phyloP scores from a whole-genome alignment of 768 basidiomycete species.

The Rhodosporidiobolus odoratus region DNA sequence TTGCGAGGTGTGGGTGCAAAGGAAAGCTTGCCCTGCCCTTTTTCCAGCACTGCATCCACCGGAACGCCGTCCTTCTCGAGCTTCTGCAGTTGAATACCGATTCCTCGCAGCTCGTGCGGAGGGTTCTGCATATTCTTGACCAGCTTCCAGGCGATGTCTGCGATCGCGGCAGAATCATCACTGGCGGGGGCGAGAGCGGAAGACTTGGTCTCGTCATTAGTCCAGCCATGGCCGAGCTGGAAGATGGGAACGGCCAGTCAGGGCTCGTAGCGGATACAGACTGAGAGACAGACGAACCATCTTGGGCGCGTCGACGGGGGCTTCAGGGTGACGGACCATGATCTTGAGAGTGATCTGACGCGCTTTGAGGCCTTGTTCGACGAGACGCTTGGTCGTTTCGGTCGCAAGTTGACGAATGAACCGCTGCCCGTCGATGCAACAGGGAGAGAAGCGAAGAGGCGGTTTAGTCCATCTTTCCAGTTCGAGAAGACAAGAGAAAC shows the following conservation, averaged over 20 bases:
- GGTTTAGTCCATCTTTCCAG: background rate
- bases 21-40: slow-evolving; percentile 26
- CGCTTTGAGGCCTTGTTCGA: slow-evolving; percentile 64
- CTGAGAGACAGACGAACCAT: too few species aligned
- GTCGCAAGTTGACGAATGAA: slow-evolving; percentile 71
- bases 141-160: slow-evolving; percentile 68
- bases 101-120: slow-evolving; percentile 78
- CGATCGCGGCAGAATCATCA: slow-evolving; percentile 65
- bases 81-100: slow-evolving; percentile 86
- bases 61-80: slow-evolving; percentile 54
- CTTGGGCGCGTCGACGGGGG: slow-evolving; percentile 86
- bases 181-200: slow-evolving; percentile 65
- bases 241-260: too few species aligned
- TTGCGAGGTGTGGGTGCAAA: slow-evolving; percentile 11
- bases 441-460: background rate
- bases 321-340: slow-evolving; percentile 76
- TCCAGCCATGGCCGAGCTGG: slow-evolving; percentile 79
- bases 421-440: background rate
- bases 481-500: background rate
- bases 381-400: slow-evolving; percentile 69
- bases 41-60: slow-evolving; percentile 24
- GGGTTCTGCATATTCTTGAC: slow-evolving; percentile 70
- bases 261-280: too few species aligned
- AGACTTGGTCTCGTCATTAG: slow-evolving; percentile 62
- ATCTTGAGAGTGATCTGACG: slow-evolving; percentile 76